phyloP scores from a whole-genome alignment of 2,329 filamentous ascomycete genomes.

The Ceratocystis colombiana region DNA sequence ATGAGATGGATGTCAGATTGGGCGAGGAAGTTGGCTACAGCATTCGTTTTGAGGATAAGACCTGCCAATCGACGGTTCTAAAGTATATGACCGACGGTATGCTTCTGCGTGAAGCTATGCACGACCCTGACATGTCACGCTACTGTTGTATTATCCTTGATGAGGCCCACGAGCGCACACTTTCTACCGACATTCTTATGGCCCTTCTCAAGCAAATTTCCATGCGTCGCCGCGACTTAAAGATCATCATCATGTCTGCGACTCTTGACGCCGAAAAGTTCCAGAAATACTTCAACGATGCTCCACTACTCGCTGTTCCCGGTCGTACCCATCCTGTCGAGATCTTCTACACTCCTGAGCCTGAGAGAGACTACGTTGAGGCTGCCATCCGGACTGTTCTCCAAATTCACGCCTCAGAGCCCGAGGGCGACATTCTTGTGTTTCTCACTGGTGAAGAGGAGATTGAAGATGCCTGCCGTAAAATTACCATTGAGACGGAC shows the following conservation, averaged over 20 bases:
- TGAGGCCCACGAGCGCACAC: conserved; percentile 94
- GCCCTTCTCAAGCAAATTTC: conserved; percentile 88
- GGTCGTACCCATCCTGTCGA: conserved; percentile 94
- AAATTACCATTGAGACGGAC: conserved; percentile 82
- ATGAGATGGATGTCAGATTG: conserved; percentile 88
- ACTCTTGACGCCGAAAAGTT: conserved; percentile 97
- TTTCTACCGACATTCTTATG: conserved; percentile 96
- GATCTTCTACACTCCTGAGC: conserved; percentile 95
- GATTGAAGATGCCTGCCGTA: conserved; percentile 90
- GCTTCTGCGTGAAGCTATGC: conserved; percentile 90
- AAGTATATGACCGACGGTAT: conserved; percentile 99
- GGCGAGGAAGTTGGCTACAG: conserved; percentile 97
- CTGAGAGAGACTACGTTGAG: conserved; percentile 93
- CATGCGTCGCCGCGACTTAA: conserved; percentile 71
- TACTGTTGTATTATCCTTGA: conserved; percentile 98
- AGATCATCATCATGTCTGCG: conserved; percentile 98
- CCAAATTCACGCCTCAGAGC: conserved; percentile 89
- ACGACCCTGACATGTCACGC: conserved; percentile 80
- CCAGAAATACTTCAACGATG: conserved; percentile 91
- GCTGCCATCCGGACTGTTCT: conserved; percentile 88
- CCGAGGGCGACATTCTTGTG: conserved; percentile 82
- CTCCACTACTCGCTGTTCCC: conserved; percentile 84
- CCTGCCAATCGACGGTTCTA: conserved; percentile 74
- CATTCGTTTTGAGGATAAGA: conserved; percentile 97
- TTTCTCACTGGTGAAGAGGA: conserved; percentile 98